phyloP scores from a whole-genome alignment of 345 rosid genomes.

The Bruguiera parviflora region DNA sequence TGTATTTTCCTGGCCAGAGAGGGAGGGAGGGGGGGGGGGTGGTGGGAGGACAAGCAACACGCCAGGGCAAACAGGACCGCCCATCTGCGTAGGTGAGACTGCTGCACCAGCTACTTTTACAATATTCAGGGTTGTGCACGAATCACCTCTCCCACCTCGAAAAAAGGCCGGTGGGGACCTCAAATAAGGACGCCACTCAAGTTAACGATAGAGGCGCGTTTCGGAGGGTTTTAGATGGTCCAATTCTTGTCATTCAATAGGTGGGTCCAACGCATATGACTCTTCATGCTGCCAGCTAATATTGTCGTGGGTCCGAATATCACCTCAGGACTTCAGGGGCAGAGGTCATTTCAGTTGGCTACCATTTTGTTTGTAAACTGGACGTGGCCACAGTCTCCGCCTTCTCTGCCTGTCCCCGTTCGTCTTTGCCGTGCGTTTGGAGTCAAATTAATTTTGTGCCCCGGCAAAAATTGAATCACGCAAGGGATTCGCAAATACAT shows the following conservation, averaged over 20 bases:
- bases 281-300: too few relatives aligned
- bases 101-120: not conserved
- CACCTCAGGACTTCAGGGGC: too few relatives aligned
- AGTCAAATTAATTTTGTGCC: too few relatives aligned
- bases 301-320: too few relatives aligned
- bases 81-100: not conserved
- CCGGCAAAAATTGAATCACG: too few relatives aligned
- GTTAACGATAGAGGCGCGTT: not conserved
- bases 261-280: slow-evolving; percentile 10
- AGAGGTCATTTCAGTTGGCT: too few relatives aligned
- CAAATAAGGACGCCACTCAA: slow-evolving; percentile 21
- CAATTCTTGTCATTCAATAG: slow-evolving; percentile 5
- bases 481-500: too few relatives aligned
- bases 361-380: too few relatives aligned
- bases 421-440: too few relatives aligned
- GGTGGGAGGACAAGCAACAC: slow-evolving; percentile 7
- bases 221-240: not conserved
- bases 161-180: slow-evolving; percentile 8
- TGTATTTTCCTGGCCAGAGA: not conserved
- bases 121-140: not conserved
- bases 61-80: not conserved
- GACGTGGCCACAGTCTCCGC: too few relatives aligned
- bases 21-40: too few relatives aligned
- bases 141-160: not conserved
- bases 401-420: too few relatives aligned